phyloP scores from a whole-genome alignment of 2,329 filamentous ascomycete species.

The Aspergillus bombycis region DNA sequence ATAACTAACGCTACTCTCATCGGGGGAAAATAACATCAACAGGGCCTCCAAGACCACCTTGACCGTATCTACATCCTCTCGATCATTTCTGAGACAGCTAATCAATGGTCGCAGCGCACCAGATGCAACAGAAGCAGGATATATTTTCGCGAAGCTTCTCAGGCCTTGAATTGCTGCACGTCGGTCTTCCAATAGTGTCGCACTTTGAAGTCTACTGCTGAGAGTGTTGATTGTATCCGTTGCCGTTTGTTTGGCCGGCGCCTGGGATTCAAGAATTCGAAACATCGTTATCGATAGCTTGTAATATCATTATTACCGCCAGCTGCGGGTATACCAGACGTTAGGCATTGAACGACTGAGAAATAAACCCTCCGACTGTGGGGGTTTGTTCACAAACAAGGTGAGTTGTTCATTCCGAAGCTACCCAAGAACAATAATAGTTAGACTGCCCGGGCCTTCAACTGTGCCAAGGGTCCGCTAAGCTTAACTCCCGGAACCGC shows the following conservation, averaged over 20 bases:
- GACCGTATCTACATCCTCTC: conserved; percentile 92
- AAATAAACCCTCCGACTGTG: conserved; percentile 4
- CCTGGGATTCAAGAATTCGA: conserved; percentile 67
- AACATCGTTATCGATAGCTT: conserved; percentile 47
- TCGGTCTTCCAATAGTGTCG: conserved; percentile 90
- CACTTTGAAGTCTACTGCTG: conserved; percentile 82
- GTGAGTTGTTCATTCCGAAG: conserved; percentile 21
- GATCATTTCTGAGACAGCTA: conserved; percentile 79
- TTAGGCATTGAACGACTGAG: conserved; percentile 33
- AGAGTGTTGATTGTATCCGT: conserved; percentile 91
- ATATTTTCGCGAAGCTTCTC: conserved; percentile 94
- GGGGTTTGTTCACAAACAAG: conserved; percentile 4
- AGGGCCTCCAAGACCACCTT: conserved; percentile 94
- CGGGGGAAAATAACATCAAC: conserved; percentile 83
- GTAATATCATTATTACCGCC: conserved; percentile 47
- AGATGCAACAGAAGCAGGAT: conserved; percentile 92
- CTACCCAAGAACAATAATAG: conserved; percentile 5
- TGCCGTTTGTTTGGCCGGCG: conserved; percentile 93
- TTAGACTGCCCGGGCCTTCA: background rate
- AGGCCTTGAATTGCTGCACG: conserved; percentile 90
- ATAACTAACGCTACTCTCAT: conserved; percentile 60
- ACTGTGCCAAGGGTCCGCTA: conserved; percentile 25
- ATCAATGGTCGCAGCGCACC: conserved; percentile 90
- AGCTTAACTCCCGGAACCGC: conserved; percentile 23
- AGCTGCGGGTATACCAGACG: conserved; percentile 30